Conservation (phyloP, 2,329 filamentous ascomycete genomes). For the Teratosphaeriaceae sp. region DNA sequence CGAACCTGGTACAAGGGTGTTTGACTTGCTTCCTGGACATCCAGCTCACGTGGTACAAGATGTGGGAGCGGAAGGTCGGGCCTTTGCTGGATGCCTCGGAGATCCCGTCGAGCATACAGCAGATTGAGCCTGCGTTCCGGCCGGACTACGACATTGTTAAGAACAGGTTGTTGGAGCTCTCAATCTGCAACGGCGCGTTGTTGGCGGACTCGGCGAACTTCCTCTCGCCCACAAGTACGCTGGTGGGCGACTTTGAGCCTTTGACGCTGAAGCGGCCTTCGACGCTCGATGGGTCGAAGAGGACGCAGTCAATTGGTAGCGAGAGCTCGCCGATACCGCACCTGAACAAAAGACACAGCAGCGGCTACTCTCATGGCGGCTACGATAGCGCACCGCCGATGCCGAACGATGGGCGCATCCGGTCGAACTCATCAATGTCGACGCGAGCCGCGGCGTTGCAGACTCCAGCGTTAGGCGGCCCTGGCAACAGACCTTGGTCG, state of each 20-base stretch:
- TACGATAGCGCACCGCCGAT: constrained; percentile 13
- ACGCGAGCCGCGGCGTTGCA: constrained; percentile 30
- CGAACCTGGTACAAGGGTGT: constrained; percentile 75
- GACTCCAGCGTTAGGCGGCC: constrained; percentile 39
- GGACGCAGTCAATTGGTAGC: constrained; percentile 32
- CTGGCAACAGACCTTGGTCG: constrained; percentile 24
- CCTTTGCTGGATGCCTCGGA: constrained; percentile 61
- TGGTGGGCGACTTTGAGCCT: constrained; percentile 28
- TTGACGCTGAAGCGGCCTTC: constrained; percentile 36
- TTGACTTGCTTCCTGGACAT: constrained; percentile 78
- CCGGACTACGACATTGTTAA: constrained; percentile 73
- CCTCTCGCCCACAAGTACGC: constrained; percentile 44
- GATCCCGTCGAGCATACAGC: constrained; percentile 59
- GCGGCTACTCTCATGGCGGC: constrained; percentile 50
- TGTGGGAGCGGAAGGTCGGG: constrained; percentile 78
- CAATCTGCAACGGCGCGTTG: constrained; percentile 68
- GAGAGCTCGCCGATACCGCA: constrained; percentile 26
- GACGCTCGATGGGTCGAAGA: constrained; percentile 31
- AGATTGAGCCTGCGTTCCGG: constrained; percentile 72
- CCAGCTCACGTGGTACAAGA: constrained; percentile 73
- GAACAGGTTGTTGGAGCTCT: constrained; percentile 61
- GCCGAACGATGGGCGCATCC: constrained; percentile 36
- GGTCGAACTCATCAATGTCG: constrained; percentile 51
- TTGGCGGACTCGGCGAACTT: constrained; percentile 55
- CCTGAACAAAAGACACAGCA: constrained; percentile 52